Percentiles rank a stretch among this genome's conserved stretches.
phyloP scores from a whole-genome alignment of 2,329 filamentous ascomycete species.

The Colletotrichum coccodes region DNA sequence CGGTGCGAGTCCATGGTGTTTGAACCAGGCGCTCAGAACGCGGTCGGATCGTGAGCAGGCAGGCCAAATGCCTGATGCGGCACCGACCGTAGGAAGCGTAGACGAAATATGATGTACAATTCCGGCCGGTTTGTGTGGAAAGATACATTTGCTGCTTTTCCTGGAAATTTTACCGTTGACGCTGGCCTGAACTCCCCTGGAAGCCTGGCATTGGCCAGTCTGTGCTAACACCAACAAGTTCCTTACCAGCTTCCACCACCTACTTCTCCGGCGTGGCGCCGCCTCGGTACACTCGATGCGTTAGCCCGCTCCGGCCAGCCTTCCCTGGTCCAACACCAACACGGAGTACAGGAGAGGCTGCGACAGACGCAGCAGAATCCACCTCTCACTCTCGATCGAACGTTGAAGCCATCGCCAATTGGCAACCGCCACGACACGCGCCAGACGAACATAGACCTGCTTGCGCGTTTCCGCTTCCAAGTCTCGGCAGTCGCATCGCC shows the following conservation, averaged over 20 bases:
- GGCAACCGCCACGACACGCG: conserved; percentile 31
- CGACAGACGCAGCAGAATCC: conserved; percentile 28
- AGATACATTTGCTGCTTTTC: not conserved
- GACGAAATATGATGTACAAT: not conserved
- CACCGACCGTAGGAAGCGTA: not conserved
- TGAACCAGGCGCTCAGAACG: not conserved
- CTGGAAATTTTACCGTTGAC: conserved; percentile 4
- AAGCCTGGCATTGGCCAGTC: conserved; percentile 14
- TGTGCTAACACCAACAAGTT: conserved; percentile 11
- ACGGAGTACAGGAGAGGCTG: conserved; percentile 28
- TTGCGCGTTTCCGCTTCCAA: conserved; percentile 8
- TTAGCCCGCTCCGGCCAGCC: conserved; percentile 22
- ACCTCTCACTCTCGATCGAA: conserved; percentile 24
- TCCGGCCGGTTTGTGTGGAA: not conserved
- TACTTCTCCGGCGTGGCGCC: not conserved
- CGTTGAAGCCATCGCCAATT: conserved; percentile 29
- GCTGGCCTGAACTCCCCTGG: not conserved
- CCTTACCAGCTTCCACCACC: not conserved
- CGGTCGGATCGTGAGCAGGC: not conserved
- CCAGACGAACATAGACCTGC: conserved; percentile 10
- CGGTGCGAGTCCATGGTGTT: not conserved
- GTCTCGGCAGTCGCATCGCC: conserved; percentile 42
- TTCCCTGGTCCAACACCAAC: conserved; percentile 30
- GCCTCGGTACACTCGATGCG: not conserved
- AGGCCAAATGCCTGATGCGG: not conserved